Evolutionary conservation across 2,329 filamentous ascomycete species (phyloP), one percentile per base, ranked within the genome.

Genomic region (Geosmithia flava): DNA sequence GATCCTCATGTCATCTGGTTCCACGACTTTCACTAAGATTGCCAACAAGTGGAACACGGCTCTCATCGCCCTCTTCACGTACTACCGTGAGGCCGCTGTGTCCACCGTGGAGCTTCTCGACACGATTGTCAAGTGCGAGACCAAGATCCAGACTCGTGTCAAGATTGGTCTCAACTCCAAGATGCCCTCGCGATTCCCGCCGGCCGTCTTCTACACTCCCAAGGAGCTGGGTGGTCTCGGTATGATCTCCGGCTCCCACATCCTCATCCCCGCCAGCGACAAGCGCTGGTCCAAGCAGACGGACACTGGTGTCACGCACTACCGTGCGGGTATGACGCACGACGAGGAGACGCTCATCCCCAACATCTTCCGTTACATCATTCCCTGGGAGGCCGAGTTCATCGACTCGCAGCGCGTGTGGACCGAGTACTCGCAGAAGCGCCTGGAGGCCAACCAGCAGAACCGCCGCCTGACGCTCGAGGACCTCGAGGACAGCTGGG

Each of bases 31-130:
- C 69, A 98, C 93, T 44, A 98, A 98, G 76, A 98, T 98, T 60
- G 93, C 94, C 44, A 98, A 98, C 70, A 98, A 98, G 70, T 98
- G 94, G 93, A 98, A 98, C 67, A 98, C 93, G 0, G 93, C 88
- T 1, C 68, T 98, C 55, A 98, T 98, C 59, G 90, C 93, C 1
- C 77, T 98, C 23, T 98, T 98, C 69, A 97, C 93, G 0, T 98
- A 98, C 67, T 98, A 98, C 62, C 87, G 93, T 63, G 93, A 98
- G 63, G 93, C 93, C 45, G 93, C 93, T 16, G 91, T 97, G 1
- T 95, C 91, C 1, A 98, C 94, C 0, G 87, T 97, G 51, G 86
- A 88, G 52, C 74, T 98, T 4, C 76, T 98, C 3, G 93, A 98
- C 62, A 96, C 91, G 0, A 98, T 98, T 56, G 93, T 98, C 63